These are phyloP conservation scores for Malus sylvestris DNA, from an alignment of 306 rosid genomes.

Conservation along the genomic window DNA sequence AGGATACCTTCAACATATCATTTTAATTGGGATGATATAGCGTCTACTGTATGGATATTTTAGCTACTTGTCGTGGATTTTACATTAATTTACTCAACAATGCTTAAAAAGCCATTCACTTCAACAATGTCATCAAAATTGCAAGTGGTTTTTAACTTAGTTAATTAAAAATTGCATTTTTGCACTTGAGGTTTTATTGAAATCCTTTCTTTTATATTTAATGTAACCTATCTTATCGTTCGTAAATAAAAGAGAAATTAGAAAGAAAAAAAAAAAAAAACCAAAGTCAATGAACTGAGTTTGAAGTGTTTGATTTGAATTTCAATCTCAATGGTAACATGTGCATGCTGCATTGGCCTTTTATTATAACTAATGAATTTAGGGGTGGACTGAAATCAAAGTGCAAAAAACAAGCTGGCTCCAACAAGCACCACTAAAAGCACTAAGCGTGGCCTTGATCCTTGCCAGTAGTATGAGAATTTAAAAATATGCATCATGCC, in stretches of 20 bases:
- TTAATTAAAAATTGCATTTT: too few species aligned
- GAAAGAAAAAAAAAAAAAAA: too few species aligned
- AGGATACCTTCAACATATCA: neutral
- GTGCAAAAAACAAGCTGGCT: conserved; percentile 5
- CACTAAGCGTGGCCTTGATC: neutral
- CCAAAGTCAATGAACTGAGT: neutral
- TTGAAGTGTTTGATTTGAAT: neutral
- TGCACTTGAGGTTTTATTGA: neutral
- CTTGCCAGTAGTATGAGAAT: neutral
- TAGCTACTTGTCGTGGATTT: too few species aligned
- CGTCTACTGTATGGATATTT: neutral
- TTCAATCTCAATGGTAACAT: neutral
- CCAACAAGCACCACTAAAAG: neutral
- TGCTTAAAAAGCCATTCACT: neutral
- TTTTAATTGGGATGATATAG: neutral
- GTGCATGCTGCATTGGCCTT: neutral
- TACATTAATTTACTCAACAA: neutral
- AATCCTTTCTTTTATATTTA: too few species aligned
- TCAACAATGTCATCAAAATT: too few species aligned
- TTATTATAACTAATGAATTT: neutral
- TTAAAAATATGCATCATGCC: neutral
- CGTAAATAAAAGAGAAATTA: too few species aligned
- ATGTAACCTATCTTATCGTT: too few species aligned
- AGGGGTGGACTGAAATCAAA: neutral
- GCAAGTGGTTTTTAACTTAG: neutral